phyloP scores from a whole-genome alignment of 2,329 filamentous ascomycete species.

The Massarina eburnea region DNA sequence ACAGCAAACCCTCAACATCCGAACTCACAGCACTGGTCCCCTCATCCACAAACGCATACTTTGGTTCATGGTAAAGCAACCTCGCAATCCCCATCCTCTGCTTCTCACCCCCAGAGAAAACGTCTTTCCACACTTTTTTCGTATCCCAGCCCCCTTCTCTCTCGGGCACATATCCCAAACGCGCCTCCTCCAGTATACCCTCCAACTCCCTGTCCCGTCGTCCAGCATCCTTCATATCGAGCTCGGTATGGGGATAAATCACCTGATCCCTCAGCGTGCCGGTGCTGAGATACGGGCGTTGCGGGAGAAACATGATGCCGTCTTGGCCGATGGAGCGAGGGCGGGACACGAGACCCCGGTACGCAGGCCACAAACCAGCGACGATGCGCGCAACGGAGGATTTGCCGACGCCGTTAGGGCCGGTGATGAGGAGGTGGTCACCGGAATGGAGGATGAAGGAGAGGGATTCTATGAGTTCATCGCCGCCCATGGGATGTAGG shows the following conservation, averaged over 20 bases:
- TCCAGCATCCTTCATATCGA: slow-evolving; percentile 85
- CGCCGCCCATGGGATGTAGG: slow-evolving; percentile 85
- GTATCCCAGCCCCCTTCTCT: slow-evolving; percentile 97
- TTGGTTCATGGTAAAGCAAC: slow-evolving; percentile 89
- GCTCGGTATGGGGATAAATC: slow-evolving; percentile 92
- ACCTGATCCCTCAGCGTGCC: slow-evolving; percentile 95
- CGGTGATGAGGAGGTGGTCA: slow-evolving; percentile 92
- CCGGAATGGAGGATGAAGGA: slow-evolving; percentile 87
- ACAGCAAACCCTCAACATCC: slow-evolving; percentile 91
- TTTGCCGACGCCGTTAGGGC: slow-evolving; percentile 93
- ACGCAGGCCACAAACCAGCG: slow-evolving; percentile 93
- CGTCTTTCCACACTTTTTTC: slow-evolving; percentile 97
- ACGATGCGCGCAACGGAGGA: slow-evolving; percentile 83
- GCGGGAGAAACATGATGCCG: slow-evolving; percentile 97
- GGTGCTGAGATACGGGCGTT: slow-evolving; percentile 87
- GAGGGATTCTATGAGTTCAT: slow-evolving; percentile 85
- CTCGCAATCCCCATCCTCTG: slow-evolving; percentile 91
- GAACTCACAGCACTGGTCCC: slow-evolving; percentile 91
- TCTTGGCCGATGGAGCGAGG: slow-evolving; percentile 80
- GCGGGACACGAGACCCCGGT: slow-evolving; percentile 86
- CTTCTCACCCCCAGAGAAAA: slow-evolving; percentile 96
- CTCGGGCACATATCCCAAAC: slow-evolving; percentile 83
- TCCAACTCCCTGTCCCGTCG: slow-evolving; percentile 78
- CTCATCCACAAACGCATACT: slow-evolving; percentile 93
- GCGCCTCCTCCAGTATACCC: slow-evolving; percentile 77